phyloP scores from a whole-genome alignment of 257 asterid genomes.

The Linaria vulgaris region DNA sequence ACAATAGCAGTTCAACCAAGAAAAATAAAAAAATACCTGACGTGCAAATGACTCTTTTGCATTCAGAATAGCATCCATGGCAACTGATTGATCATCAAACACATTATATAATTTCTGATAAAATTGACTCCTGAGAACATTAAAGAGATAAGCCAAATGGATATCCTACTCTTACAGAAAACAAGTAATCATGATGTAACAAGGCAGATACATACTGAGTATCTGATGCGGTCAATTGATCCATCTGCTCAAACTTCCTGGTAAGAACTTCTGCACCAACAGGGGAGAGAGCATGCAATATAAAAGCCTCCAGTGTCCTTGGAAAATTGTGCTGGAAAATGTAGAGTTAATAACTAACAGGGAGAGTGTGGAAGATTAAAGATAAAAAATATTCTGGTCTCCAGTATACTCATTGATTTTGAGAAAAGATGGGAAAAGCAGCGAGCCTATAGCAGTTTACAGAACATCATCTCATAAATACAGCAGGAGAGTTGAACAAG shows the following conservation, averaged over 20 bases:
- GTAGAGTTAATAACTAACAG: conserved; percentile 25
- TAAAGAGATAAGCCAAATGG: conserved; percentile 4
- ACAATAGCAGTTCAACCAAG: conserved; percentile 4
- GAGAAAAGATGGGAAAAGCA: conserved; percentile 23
- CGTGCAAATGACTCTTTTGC: conserved; percentile 83
- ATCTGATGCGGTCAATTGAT: conserved; percentile 55
- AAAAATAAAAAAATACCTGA: conserved; percentile 52
- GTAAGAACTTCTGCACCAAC: conserved; percentile 81
- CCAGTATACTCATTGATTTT: conserved; percentile 19
- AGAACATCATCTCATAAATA: conserved; percentile 26
- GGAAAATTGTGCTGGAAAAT: conserved; percentile 81
- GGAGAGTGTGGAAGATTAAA: conserved; percentile 24
- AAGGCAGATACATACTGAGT: conserved; percentile 39
- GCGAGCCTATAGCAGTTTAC: conserved; percentile 12
- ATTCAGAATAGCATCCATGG: conserved; percentile 74
- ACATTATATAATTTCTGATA: conserved; percentile 70
- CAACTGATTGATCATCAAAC: conserved; percentile 65
- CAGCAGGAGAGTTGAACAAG: conserved; percentile 45
- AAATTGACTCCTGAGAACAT: conserved; percentile 55
- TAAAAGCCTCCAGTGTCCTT: conserved; percentile 85
- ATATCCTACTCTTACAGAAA: conserved; percentile 23
- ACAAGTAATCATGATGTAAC: conserved; percentile 25
- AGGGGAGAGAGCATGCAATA: conserved; percentile 83
- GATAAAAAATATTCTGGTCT: conserved; percentile 16
- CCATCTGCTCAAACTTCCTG: conserved; percentile 89